Conservation (phyloP, 129 eudicot species). For the Gnaphalium uliginosum region DNA sequence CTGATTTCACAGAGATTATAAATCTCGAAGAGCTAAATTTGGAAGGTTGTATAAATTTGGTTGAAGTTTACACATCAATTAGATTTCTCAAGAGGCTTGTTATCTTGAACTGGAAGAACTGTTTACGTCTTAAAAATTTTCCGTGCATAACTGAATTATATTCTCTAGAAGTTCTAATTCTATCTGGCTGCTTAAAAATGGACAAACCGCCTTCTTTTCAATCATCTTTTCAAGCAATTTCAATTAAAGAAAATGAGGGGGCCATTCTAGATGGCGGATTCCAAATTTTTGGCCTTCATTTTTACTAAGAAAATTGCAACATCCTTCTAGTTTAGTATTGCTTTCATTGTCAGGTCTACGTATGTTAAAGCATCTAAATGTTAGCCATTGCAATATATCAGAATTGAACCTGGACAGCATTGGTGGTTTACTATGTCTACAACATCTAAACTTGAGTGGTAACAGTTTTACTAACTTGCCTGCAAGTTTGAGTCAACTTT, state of each 20-base stretch:
- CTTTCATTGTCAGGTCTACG: background rate
- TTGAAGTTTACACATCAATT: conserved; percentile 23
- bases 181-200: background rate
- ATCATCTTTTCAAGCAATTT: background rate
- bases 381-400: background rate
- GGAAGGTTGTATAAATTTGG: conserved; percentile 26
- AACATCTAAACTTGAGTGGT: background rate
- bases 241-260: background rate
- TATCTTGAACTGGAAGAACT: conserved; percentile 4
- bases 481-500: background rate
- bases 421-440: background rate
- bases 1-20: conserved; percentile 18
- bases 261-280: background rate
- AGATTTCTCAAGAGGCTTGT: conserved; percentile 25
- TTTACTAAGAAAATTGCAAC: background rate
- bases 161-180: conserved; percentile 13
- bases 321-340: background rate
- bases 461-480: conserved; percentile 20
- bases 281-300: background rate
- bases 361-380: background rate
- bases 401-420: conserved; percentile 1
- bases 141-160: conserved; percentile 11
- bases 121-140: background rate
- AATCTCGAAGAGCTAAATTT: conserved; percentile 26
- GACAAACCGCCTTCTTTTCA: background rate